Base-by-base conservation (phyloP, 2,329 filamentous ascomycete species). In the Phyllosticta ampelicida region DNA sequence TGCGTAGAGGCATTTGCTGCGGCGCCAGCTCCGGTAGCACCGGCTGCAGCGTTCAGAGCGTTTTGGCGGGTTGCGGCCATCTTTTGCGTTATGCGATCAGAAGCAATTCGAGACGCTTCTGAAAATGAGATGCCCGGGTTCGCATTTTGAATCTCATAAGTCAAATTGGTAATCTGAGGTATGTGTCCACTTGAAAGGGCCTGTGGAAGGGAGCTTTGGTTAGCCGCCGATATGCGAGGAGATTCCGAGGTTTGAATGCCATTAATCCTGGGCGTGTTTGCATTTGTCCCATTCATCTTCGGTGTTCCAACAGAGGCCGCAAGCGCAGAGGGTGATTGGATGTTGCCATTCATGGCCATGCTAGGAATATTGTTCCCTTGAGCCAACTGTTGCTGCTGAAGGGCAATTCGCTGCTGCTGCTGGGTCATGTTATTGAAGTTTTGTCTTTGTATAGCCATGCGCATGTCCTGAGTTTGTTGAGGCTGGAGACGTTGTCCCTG, bases 401-500 rank as follows among this genome's bases (percentile, higher is more conserved):
- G 67, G 51, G 57, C 54, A 49, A 3, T 16, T 36, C 13, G 51
- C 44, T 58, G 55, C 48, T 60, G 59, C 55, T 68, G 69, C 57
- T 65, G 64, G 54, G 70, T 63, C 56, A 66, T 65, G 50, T 71
- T 57, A 13, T 28, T 63, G 54, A 72, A 67, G 36, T 72, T 60
- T 20, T 51, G 54, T 26, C 53, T 54, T 9, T 53, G 66, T 69
- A 74, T 72, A 16, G 67, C 67, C 64, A 73, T 68, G 11, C 70
- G 69, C 62, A 71, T 66, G 57, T 71, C 68, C 51, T 73, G 69
- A 13, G 55, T 51, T 50, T 68, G 70, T 61, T 72, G 72, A 50
- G 64, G 65, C 75, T 89, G 80, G 57, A 86, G 80, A 56, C 82
- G 78, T 62, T 86, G 80, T 53, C 73, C 74, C 61, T 75, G 77